These are phyloP conservation scores for Acacia pycnantha DNA, from an alignment of 331 rosid genomes.

Conservation along the genomic window DNA sequence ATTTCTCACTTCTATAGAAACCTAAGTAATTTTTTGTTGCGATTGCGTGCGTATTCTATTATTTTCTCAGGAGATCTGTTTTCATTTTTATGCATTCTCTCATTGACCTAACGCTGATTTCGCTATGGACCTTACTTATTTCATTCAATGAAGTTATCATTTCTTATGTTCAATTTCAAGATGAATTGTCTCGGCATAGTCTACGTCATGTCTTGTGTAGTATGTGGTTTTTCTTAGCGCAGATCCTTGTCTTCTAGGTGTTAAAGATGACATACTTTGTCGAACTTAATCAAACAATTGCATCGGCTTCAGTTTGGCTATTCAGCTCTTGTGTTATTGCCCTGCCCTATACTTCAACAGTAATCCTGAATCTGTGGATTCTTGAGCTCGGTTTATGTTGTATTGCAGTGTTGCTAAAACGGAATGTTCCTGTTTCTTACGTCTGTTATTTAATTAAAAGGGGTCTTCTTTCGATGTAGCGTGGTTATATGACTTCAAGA, in stretches of 20 bases:
- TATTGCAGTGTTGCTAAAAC: background rate
- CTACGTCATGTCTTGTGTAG: background rate
- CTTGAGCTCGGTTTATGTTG: background rate
- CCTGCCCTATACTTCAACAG: background rate
- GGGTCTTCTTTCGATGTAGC: background rate
- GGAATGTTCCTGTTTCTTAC: background rate
- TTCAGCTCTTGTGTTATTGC: background rate
- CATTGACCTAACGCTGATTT: background rate
- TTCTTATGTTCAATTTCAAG: background rate
- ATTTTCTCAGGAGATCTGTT: background rate
- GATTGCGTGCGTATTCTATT: background rate
- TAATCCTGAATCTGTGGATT: background rate
- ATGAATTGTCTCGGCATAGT: too few relatives aligned
- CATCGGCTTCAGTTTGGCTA: background rate
- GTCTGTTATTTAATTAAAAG: background rate
- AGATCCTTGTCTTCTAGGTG: background rate
- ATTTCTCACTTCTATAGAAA: background rate
- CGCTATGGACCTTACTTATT: background rate
- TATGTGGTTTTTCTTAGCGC: background rate
- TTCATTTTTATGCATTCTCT: background rate
- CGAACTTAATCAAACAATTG: background rate
- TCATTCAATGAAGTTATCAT: background rate
- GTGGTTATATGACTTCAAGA: background rate
- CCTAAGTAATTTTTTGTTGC: background rate
- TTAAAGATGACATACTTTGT: background rate